Conservation (phyloP, 164 flowering plant species). For the Malania oleifera region DNA sequence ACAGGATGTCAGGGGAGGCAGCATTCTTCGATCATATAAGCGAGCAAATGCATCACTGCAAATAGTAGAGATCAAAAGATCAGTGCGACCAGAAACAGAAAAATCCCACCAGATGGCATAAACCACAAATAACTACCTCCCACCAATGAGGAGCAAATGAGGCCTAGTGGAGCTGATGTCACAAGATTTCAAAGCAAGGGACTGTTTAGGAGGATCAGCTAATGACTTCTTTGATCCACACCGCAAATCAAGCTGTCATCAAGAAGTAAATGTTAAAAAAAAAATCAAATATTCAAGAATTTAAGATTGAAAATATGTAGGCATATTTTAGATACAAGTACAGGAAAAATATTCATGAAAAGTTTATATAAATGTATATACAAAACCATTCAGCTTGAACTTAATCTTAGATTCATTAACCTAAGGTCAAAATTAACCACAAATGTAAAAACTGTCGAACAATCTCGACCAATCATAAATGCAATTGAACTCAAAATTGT, state of each 20-base stretch:
- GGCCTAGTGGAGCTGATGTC: conserved; percentile 90
- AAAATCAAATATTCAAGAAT: no score
- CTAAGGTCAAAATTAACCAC: no score
- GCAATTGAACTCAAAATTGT: no score
- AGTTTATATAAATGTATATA: no score
- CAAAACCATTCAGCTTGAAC: no score
- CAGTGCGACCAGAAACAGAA: background rate
- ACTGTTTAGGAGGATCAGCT: conserved; percentile 76
- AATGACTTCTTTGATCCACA: conserved; percentile 80
- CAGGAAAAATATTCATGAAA: no score
- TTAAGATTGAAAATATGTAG: no score
- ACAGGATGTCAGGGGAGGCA: conserved; percentile 75
- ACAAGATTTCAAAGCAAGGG: conserved; percentile 78
- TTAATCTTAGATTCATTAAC: no score
- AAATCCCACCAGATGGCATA: conserved; percentile 2
- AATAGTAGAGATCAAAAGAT: conserved; percentile 9
- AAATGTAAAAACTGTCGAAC: no score
- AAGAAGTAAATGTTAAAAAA: no score
- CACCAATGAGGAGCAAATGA: conserved; percentile 94
- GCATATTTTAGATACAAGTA: no score
- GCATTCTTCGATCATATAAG: conserved; percentile 96
- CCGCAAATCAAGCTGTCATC: conserved; percentile 87
- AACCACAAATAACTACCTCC: conserved; percentile 48
- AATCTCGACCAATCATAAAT: no score
- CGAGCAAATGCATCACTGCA: conserved; percentile 98